Base-by-base conservation (phyloP, 1,139 yeast species). In the Yamadazyma songkhlaensis region DNA sequence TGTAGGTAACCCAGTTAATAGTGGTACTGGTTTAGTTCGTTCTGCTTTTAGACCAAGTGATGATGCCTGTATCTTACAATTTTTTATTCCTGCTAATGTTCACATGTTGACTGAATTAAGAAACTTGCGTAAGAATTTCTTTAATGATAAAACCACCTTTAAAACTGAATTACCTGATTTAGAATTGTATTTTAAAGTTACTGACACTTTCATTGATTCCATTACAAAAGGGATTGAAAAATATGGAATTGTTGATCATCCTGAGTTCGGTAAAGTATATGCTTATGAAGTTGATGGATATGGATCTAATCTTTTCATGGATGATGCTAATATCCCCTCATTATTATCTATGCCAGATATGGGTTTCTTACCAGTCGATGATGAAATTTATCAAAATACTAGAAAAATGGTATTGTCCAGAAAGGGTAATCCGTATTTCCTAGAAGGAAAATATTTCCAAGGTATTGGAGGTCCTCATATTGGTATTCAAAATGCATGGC, bases 381-480 rank as follows among this genome's bases (percentile, higher is more conserved):
- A 87, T 54, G 68, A 67, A 31, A 57, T 85, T 1, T 88, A 89
- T 57, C 81, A 79, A 53, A 86, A 85, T 53, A 89, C 96, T 0
- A 67, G 96, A 37, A 74, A 68, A 37, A 84, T 88, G 95, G 67
- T 89, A 11, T 64, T 86, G 24, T 71, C 81, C 3, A 79, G 77
- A 43, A 50, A 61, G 6, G 94, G 94, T 0, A 88, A 88, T 51
- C 96, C 96, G 0, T 88, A 86, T 57, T 88, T 63, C 48, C 62
- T 85, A 30, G 59, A 64, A 33, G 96, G 96, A 0, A 49, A 51
- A 4, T 59, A 57, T 45, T 84, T 87, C 52, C 72, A 75, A 48
- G 96, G 96, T 0, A 73, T 88, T 42, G 96, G 96, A 0, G 96
- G 96, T 0, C 96, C 96, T 0, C 96, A 88, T 55, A 77, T 87